Base-by-base conservation (phyloP, 371 early-diverging fungal species). In the Mortierella sp. region DNA sequence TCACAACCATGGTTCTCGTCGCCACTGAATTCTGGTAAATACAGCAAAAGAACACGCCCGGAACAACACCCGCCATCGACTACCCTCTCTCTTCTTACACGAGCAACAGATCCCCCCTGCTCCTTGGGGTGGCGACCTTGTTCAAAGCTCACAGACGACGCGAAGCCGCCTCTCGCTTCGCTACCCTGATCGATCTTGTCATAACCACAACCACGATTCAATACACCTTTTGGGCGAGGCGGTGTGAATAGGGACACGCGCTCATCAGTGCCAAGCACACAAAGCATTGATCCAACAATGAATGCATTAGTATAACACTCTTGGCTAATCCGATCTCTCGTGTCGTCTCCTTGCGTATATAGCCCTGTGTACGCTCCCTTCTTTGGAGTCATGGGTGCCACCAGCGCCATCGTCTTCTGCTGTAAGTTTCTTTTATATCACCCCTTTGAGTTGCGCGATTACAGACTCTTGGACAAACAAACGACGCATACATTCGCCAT, bases 351-450 rank as follows among this genome's bases (percentile, higher is more conserved):
- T 63, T 65, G 68, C 31, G 19, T 34, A 68, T 91, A 88, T 90
- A 96, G 98, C 92, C 98, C 98, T 73, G 97, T 97, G 78, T 98
- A 98, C 90, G 92, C 97, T 83, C 99, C 99, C 79, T 96, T 99
- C 95, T 98, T 99, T 88, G 97, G 97, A 84, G 94, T 98, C 78
- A 95, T 99, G 91, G 99, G 99, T 54, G 96, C 97, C 92, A 95
- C 98, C 52, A 95, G 97, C 58, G 98, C 99, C 81, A 97, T 98
- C 74, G 96, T 98, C 65, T 98, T 99, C 88, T 95, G 95, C 91
- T 96, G 99, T 98, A 96, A 94, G 96, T 94, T 45, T 42, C 6
- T n/a, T n/a, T 42, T 50, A 10, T 44, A 38, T 28, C 10, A 78
- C 14, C 50, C 16, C 50, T 50, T 11, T 50, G 50, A 16, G 50